Conservation (phyloP, 2,329 filamentous ascomycete genomes). For the Fusarium sp. region DNA sequence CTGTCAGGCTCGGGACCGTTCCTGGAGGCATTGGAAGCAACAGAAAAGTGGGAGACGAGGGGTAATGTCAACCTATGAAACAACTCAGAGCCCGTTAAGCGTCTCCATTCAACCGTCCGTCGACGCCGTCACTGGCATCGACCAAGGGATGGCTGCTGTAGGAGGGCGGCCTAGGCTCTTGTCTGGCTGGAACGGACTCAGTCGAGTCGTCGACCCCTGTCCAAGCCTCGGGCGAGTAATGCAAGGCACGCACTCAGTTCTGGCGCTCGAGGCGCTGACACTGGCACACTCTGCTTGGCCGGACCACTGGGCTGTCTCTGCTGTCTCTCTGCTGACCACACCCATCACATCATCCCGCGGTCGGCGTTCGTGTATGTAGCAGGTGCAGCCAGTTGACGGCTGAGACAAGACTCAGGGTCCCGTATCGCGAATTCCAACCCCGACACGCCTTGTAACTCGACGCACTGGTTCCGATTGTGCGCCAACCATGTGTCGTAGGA, state of each 20-base stretch:
- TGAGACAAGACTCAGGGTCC: constrained; percentile 14
- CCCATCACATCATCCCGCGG: constrained; percentile 20
- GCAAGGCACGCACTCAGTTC: constrained; percentile 29
- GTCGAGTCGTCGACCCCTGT: constrained; percentile 23
- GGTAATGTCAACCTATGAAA: constrained; percentile 37
- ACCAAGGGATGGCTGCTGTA: constrained; percentile 4
- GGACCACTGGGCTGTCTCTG: constrained; percentile 7
- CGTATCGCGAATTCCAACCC: constrained; percentile 13
- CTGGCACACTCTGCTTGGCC: constrained; percentile 1
- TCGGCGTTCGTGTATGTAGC: constrained; percentile 8
- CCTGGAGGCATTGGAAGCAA: constrained; percentile 20
- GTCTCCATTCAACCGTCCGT: constrained; percentile 22
- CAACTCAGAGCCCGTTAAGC: constrained; percentile 17
- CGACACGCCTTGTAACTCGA: neutral
- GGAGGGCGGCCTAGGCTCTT: constrained; percentile 25
- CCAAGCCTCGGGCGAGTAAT: constrained; percentile 25
- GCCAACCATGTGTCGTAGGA: neutral
- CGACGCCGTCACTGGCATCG: constrained; percentile 21
- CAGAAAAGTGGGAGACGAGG: constrained; percentile 24
- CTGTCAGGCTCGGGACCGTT: constrained; percentile 26
- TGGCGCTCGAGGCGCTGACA: neutral
- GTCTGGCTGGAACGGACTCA: constrained; percentile 22
- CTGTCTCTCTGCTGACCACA: neutral
- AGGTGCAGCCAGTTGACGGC: constrained; percentile 4
- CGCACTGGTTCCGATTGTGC: neutral